A percentile compares a stretch with the other conserved stretches of the same genome.
These are phyloP conservation scores for Penicillium cosmopolitanum DNA, from an alignment of 495 filamentous ascomycete genomes.

Conservation along the genomic window DNA sequence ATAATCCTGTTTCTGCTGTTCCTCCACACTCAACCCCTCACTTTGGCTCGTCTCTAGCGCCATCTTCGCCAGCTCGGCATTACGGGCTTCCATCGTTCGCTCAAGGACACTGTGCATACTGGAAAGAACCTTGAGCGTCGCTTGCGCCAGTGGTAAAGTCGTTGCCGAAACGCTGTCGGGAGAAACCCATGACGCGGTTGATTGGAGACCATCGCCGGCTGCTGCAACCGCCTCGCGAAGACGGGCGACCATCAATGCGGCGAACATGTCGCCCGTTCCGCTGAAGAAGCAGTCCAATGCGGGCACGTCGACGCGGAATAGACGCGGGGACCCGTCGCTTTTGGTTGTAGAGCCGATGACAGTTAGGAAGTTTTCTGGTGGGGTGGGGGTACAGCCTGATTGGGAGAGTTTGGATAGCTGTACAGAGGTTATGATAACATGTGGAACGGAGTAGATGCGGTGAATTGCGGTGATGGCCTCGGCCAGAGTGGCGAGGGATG, in stretches of 20 bases:
- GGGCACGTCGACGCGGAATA: constrained; percentile 84
- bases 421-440: constrained; percentile 92
- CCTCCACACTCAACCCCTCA: constrained; percentile 38
- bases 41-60: constrained; percentile 17
- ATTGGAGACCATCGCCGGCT: constrained; percentile 45
- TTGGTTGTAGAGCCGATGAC: constrained; percentile 77
- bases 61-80: constrained; percentile 50
- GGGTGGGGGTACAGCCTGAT: constrained; percentile 42
- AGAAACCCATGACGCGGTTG: constrained; percentile 66
- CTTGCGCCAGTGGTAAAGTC: constrained; percentile 78
- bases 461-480: constrained; percentile 79
- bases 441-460: constrained; percentile 74
- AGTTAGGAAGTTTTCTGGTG: constrained; percentile 58
- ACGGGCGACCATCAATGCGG: constrained; percentile 85
- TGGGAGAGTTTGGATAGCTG: constrained; percentile 47
- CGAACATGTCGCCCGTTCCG: constrained; percentile 98
- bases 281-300: constrained; percentile 90
- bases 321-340: constrained; percentile 64
- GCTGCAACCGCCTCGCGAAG: constrained; percentile 75
- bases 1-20: constrained; percentile 64
- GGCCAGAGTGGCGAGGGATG: constrained; percentile 69
- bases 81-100: constrained; percentile 72
- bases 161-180: constrained; percentile 66
- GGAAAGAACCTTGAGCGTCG: constrained; percentile 84
- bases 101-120: constrained; percentile 88